Evolutionary conservation across 2,329 filamentous ascomycete species (phyloP), one percentile per base, ranked within the genome.

Genomic region (Claviceps sp.): DNA sequence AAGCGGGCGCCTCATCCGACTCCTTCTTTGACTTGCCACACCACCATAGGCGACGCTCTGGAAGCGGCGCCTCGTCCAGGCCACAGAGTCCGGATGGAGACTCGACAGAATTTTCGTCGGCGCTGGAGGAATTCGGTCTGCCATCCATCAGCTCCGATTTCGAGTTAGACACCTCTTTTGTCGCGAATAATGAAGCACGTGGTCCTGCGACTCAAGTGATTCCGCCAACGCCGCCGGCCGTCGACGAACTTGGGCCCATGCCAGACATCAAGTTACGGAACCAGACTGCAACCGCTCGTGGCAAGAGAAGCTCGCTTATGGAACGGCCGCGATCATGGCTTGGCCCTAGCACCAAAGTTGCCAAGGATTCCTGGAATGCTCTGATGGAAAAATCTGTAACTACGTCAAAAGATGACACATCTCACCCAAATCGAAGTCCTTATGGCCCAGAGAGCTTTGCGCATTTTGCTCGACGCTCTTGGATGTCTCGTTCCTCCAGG

Each of bases 321-420:
- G 74, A 73, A 54, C 70, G 73, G 51, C 73, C 72, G 4, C 71
- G 72, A 53, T 74, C 74, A 54, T 80, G 77, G 78, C 69, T 79
- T 53, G 68, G 70, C 2, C 45, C 54, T 14, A 66, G 66, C 60
- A 70, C 73, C 24, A 75, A 69, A 56, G 68, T 70, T 13, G 60
- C 66, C 40, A 63, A 58, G 48, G 62, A 65, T 9, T 34, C 58
- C 30, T 51, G 55, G 34, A 42, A 53, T 34, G 13, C 38, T 16
- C n/a, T 37, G n/a, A 56, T 61, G 24, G 58, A 61, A 3, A 36
- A 42, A 20, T 20, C 44, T 22, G 9, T 1, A 11, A 16, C 34
- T 16, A 24, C 8, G 38, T 36, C 34, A 4, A 47, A 48, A 53
- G 49, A 54, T 54, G 34, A 54, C 56, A 20, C 7, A 22, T 22